A percentile compares a stretch with the other conserved stretches of the same genome.
Conservation (phyloP, 192 early-diverging fungal species). For the Rhizophagus prolifer region DNA sequence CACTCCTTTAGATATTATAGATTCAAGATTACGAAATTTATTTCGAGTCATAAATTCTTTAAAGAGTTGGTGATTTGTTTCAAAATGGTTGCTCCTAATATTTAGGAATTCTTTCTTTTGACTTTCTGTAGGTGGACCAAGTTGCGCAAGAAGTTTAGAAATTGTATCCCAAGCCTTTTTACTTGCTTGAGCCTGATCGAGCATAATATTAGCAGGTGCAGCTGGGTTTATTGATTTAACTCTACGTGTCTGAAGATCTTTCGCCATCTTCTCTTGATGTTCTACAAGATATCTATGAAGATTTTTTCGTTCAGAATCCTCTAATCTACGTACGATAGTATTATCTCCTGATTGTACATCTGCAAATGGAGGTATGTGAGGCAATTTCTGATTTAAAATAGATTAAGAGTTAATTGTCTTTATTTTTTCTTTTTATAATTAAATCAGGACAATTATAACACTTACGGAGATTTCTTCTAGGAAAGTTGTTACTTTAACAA, state of each 20-base stretch:
- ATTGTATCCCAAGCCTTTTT: conserved; percentile 78
- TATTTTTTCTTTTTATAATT: not conserved
- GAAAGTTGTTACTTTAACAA: conserved; percentile 75
- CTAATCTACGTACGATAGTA: conserved; percentile 38
- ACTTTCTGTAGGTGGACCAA: conserved; percentile 84
- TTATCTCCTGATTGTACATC: not conserved
- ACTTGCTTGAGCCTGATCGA: conserved; percentile 40
- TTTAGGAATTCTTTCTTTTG: conserved; percentile 46
- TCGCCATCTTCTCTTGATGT: conserved; percentile 67
- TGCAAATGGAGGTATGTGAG: not conserved
- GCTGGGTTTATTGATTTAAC: conserved; percentile 41
- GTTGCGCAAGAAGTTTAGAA: conserved; percentile 78
- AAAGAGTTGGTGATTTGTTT: conserved; percentile 48
- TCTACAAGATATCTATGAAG: conserved; percentile 67
- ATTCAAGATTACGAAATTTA: conserved; percentile 62
- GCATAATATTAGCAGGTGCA: not conserved
- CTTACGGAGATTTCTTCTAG: conserved; percentile 73
- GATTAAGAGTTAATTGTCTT: not conserved
- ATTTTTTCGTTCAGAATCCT: conserved; percentile 39
- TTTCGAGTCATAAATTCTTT: conserved; percentile 75
- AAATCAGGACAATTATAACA: conserved; percentile 21
- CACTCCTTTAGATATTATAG: conserved; percentile 65
- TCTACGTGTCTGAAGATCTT: conserved; percentile 55
- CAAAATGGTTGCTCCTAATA: conserved; percentile 45
- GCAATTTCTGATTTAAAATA: conserved; percentile 8